phyloP scores from a whole-genome alignment of 441 rosid species.

The Geranium incanum region DNA sequence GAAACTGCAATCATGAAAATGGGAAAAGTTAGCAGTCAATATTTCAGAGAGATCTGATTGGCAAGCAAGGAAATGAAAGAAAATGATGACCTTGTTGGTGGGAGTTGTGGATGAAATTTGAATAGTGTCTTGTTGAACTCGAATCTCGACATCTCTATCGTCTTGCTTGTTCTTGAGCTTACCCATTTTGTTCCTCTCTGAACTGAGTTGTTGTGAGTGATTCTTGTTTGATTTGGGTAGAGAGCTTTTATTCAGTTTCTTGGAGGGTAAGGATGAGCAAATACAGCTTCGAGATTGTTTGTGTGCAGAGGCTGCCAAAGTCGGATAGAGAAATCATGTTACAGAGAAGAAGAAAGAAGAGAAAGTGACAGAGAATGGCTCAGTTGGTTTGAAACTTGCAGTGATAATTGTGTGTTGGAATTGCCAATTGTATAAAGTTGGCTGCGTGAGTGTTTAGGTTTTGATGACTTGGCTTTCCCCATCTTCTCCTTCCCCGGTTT shows the following conservation, averaged over 20 bases:
- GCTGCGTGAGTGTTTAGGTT: constrained; percentile 7
- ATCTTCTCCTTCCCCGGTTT: neutral
- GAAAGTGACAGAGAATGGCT: neutral
- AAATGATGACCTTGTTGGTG: neutral
- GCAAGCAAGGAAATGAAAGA: neutral
- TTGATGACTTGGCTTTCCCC: neutral
- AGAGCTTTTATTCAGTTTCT: neutral
- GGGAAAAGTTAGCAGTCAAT: neutral
- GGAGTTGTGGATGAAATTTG: neutral
- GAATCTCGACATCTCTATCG: neutral
- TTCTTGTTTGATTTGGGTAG: neutral
- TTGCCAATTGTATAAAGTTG: constrained; percentile 1
- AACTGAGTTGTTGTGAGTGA: neutral
- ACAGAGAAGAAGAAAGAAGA: neutral
- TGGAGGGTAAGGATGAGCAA: neutral
- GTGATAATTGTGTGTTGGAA: neutral
- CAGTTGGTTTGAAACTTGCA: neutral
- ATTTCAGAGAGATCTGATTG: neutral
- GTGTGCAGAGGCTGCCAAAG: neutral
- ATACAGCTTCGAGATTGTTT: neutral
- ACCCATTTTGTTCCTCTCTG: neutral
- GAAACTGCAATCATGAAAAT: constrained; percentile 29
- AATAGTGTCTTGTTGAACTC: neutral
- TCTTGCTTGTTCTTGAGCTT: neutral
- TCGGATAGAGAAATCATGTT: neutral